Base-by-base conservation (phyloP, 2,329 filamentous ascomycete genomes). In the Monilinia vaccinii-corymbosi region DNA sequence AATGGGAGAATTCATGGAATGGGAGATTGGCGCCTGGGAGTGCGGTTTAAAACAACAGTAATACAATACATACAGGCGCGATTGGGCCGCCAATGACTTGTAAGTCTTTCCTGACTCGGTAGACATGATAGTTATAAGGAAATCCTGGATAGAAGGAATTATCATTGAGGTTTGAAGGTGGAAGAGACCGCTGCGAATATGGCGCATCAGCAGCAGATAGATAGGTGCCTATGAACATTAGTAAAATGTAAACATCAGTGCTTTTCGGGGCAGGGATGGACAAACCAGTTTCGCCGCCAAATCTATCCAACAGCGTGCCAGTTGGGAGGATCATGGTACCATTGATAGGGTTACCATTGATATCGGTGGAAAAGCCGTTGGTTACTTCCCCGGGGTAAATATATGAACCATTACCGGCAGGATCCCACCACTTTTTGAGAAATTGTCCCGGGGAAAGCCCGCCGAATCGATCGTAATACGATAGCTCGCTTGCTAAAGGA, bases 221-320 rank as follows among this genome's bases (percentile, higher is more conserved):
- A 21, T 34, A 59, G 16, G 28, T 25, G 3, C 56, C 56, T 59
- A 18, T n/a, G 2, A n/a, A 16, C 13, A 31, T 25, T 36, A 34
- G 38, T 14, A 16, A 16, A 23, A 13, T 51, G 4, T 16, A 10
- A 23, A 8, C 11, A 10, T 8, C 18, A 28, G 21, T 2, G 16
- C 10, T 10, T 11, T 36, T 1, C 5, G 6, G 1, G n/a, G 4
- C 13, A 31, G 13, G 3, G 51, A 5, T 3, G 14, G 31, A 59
- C 56, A 8, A 38, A 60, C 58, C 58, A 21, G 51, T 44, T 18
- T 60, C 51, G 32, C 56, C 46, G 14, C 58, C 58, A 56, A 60
- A 60, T 7, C 58, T 51, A 36, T 60, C 57, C 18, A 60, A 8
- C 2, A 56, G 23, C 1, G 58, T 60, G 8, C 51, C 31, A 4